Evolutionary conservation across 306 rosid genomes (phyloP).

Genomic region (Morella rubra): DNA sequence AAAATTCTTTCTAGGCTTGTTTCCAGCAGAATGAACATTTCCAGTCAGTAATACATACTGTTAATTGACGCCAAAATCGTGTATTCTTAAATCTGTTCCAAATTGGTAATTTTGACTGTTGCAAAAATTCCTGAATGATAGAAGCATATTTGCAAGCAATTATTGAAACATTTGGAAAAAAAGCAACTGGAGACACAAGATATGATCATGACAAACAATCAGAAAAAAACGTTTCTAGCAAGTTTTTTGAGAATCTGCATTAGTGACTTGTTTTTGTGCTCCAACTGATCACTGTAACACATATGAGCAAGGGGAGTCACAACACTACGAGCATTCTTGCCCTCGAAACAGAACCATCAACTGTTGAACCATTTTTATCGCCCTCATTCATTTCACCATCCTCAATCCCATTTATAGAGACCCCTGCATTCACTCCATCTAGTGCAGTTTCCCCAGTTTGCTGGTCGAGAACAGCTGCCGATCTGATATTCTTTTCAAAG

Average conservation of each 20-base stretch:
- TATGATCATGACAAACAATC: conserved; percentile 9
- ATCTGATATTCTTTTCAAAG: conserved; percentile 56
- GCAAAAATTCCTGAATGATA: conserved; percentile 83
- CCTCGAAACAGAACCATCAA: conserved; percentile 40
- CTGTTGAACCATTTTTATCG: conserved; percentile 20
- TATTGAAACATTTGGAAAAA: conserved; percentile 64
- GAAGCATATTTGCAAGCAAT: conserved; percentile 76
- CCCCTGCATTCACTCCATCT: conserved; percentile 34
- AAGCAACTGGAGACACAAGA: background rate
- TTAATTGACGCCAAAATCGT: conserved; percentile 97
- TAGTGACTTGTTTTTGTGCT: conserved; percentile 72
- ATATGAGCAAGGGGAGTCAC: conserved; percentile 90
- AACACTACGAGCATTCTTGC: conserved; percentile 58
- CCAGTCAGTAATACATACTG: conserved; percentile 45
- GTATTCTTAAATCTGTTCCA: conserved; percentile 91
- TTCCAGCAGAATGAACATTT: conserved; percentile 1
- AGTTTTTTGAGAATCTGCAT: conserved; percentile 76
- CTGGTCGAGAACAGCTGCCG: conserved; percentile 19
- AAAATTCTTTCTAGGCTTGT: background rate
- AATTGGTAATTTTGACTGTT: conserved; percentile 67
- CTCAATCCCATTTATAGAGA: conserved; percentile 30
- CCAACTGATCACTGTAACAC: conserved; percentile 83
- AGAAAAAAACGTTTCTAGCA: conserved; percentile 50
- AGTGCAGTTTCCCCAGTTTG: conserved; percentile 7
- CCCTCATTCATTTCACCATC: conserved; percentile 45